Evolutionary conservation across 1,284 basidiomycete species (phyloP).

Genomic region (Tremellales sp.): DNA sequence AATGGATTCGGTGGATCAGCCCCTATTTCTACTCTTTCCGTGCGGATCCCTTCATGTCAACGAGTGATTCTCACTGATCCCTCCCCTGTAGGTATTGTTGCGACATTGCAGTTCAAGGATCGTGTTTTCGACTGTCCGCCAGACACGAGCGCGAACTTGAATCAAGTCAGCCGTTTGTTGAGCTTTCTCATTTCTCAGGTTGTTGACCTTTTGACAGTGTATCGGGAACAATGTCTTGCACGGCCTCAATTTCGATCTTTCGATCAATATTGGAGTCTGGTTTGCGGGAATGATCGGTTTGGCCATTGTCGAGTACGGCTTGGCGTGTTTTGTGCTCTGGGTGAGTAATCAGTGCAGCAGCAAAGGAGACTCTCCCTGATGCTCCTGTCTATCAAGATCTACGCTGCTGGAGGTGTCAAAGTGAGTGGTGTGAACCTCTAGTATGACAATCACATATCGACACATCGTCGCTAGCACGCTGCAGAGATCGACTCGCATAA

Average conservation of each 20-base stretch:
- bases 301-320: constrained; percentile 35
- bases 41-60: constrained; percentile 5
- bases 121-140: constrained; percentile 48
- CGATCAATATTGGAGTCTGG: constrained; percentile 46
- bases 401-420: constrained; percentile 49
- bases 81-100: constrained; percentile 40
- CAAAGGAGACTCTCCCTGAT: neutral
- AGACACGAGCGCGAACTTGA: constrained; percentile 38
- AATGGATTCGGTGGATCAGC: constrained; percentile 50
- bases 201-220: constrained; percentile 29
- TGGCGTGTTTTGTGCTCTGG: constrained; percentile 45
- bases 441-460: neutral
- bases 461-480: constrained; percentile 41
- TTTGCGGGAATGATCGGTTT: constrained; percentile 49
- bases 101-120: constrained; percentile 47
- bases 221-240: constrained; percentile 49
- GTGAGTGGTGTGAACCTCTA: constrained; percentile 7
- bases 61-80: constrained; percentile 16
- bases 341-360: constrained; percentile 11
- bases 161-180: constrained; percentile 27
- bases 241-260: constrained; percentile 41
- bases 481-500: constrained; percentile 41
- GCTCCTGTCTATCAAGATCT: constrained; percentile 29
- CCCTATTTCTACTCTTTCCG: constrained; percentile 43
- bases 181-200: neutral